Evolutionary conservation across 495 filamentous ascomycete genomes (phyloP).

Genomic region (Glutinoglossum americanum): DNA sequence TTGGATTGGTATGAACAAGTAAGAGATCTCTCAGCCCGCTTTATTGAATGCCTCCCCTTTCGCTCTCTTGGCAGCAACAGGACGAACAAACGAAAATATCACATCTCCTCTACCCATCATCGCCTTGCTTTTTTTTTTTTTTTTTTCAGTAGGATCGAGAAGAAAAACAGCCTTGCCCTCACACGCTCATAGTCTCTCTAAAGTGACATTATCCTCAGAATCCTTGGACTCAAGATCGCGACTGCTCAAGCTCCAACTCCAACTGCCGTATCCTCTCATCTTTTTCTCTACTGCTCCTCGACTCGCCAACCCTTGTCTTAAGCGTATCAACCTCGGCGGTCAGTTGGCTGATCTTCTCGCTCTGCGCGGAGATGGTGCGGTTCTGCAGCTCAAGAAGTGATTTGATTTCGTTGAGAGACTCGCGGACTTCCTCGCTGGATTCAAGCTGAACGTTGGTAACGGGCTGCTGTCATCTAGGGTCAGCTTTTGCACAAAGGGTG

Average conservation of each 20-base stretch:
- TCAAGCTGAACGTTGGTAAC: conserved; percentile 9
- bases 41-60: no score
- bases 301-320: conserved; percentile 38
- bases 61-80: no score
- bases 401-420: conserved; percentile 38
- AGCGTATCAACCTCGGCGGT: conserved; percentile 47
- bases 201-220: no score
- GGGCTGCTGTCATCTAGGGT: conserved; percentile 4
- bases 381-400: conserved; percentile 38
- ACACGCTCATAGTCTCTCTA: no score
- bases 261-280: conserved; percentile 47
- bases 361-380: conserved; percentile 35
- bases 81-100: no score
- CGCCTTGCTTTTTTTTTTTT: no score
- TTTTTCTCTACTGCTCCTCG: conserved; percentile 23
- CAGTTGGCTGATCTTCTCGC: conserved; percentile 38
- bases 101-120: no score
- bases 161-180: no score
- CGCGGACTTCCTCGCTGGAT: conserved; percentile 12
- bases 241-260: conserved; percentile 43
- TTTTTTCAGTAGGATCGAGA: no score
- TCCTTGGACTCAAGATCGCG: conserved; percentile 19
- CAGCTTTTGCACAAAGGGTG: not conserved
- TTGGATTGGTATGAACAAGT: not conserved
- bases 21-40: not conserved